phyloP scores from a whole-genome alignment of 106 monocot species.

The Dendrobium officinale region DNA sequence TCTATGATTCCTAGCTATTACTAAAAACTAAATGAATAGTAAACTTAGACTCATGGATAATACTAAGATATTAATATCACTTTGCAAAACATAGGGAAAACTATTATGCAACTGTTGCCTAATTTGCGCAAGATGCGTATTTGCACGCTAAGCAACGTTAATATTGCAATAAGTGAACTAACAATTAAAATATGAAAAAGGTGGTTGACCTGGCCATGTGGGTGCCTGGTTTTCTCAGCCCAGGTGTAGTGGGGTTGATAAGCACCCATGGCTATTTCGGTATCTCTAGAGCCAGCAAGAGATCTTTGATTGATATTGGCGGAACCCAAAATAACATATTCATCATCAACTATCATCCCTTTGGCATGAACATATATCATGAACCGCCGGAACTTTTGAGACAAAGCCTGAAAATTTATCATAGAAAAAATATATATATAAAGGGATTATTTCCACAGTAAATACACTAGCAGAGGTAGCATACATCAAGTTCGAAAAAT shows the following conservation, averaged over 20 bases:
- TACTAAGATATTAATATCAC: too few species aligned
- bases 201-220: conserved; percentile 63
- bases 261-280: conserved; percentile 82
- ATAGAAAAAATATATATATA: too few species aligned
- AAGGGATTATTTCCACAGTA: not conserved
- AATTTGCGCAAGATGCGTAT: not conserved
- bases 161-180: not conserved
- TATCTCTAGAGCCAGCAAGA: conserved; percentile 66
- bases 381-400: conserved; percentile 55
- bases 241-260: conserved; percentile 69
- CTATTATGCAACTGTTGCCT: not conserved
- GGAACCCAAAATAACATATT: conserved; percentile 78
- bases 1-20: too few species aligned
- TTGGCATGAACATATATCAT: conserved; percentile 94
- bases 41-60: too few species aligned
- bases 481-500: not conserved
- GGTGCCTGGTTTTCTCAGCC: conserved; percentile 36
- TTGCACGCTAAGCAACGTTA: not conserved
- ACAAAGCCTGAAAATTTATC: conserved; percentile 21
- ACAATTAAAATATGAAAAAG: not conserved
- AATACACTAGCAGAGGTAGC: not conserved
- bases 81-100: not conserved
- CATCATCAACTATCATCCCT: conserved; percentile 89
- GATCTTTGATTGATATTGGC: conserved; percentile 92
- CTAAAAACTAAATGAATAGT: too few species aligned